Conservation (phyloP, 106 monocot genomes). For the Phalaenopsis aphrodite region DNA sequence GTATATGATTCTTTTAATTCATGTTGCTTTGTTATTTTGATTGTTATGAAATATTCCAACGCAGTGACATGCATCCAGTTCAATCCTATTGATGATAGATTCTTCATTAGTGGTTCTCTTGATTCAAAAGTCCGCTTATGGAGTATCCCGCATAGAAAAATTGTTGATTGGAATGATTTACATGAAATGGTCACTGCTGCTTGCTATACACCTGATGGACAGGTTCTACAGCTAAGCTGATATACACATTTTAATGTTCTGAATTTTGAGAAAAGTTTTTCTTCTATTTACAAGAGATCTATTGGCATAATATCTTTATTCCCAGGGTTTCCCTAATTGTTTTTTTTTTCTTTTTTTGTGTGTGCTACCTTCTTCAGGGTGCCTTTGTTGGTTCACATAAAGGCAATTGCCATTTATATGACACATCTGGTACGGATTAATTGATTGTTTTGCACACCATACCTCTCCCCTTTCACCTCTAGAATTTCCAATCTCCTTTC, state of each 20-base stretch:
- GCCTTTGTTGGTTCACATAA: constrained; percentile 79
- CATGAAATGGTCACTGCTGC: constrained; percentile 98
- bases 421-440: constrained; percentile 54
- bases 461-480: not conserved
- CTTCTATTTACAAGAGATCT: not conserved
- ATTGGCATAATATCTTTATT: not conserved
- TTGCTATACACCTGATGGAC: constrained; percentile 87
- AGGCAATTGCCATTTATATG: constrained; percentile 56
- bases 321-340: not conserved
- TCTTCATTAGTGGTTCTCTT: constrained; percentile 91
- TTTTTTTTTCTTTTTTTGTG: not conserved
- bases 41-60: constrained; percentile 7
- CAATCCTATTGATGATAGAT: constrained; percentile 83
- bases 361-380: constrained; percentile 36
- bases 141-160: constrained; percentile 69
- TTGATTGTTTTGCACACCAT: not conserved
- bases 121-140: constrained; percentile 92
- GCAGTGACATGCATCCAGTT: constrained; percentile 98
- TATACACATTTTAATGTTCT: not conserved
- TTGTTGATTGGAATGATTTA: constrained; percentile 96
- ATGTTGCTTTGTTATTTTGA: not conserved
- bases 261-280: not conserved
- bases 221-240: constrained; percentile 37
- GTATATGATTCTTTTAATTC: not conserved
- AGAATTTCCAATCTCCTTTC: too few species aligned